phyloP scores from a whole-genome alignment of 257 asterid genomes.

The Plantago major region DNA sequence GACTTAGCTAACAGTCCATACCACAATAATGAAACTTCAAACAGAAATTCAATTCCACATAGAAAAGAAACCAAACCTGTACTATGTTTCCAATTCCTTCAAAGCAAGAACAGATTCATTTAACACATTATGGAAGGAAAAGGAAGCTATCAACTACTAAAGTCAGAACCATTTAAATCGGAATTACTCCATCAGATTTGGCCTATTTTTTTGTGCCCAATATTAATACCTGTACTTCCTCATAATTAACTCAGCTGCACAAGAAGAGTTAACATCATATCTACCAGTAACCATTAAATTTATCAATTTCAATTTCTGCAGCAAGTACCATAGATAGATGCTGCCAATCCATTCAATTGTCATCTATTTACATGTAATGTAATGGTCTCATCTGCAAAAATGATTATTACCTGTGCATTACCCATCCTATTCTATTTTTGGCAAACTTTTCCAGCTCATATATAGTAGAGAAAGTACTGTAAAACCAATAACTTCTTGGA shows the following conservation, averaged over 20 bases:
- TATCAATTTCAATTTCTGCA: slow-evolving; percentile 15
- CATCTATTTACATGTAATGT: not conserved
- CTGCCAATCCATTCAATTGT: slow-evolving; percentile 17
- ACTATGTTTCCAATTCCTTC: too few relatives aligned
- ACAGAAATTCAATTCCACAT: too few relatives aligned
- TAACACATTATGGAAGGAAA: not conserved
- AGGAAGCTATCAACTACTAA: slow-evolving; percentile 16
- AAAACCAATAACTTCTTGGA: not conserved
- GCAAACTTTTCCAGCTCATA: slow-evolving; percentile 6
- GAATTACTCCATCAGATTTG: slow-evolving; percentile 12
- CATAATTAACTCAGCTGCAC: slow-evolving; percentile 10
- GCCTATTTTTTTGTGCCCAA: slow-evolving; percentile 8
- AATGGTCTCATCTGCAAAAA: slow-evolving; percentile 11
- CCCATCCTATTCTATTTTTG: slow-evolving; percentile 13
- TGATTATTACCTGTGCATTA: slow-evolving; percentile 14
- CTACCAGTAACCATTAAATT: slow-evolving; percentile 11
- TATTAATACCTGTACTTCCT: slow-evolving; percentile 11
- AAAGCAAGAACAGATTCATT: too few relatives aligned
- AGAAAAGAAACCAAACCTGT: too few relatives aligned
- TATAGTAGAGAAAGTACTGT: not conserved
- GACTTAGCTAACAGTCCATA: too few relatives aligned
- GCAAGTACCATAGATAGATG: slow-evolving; percentile 8
- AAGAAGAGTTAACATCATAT: not conserved
- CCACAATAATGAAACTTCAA: too few relatives aligned
- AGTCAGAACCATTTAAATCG: slow-evolving; percentile 15